Percentiles rank a stretch among this genome's conserved stretches.
Conservation (phyloP, 305 asterid species). For the Fraxinus floribunda region DNA sequence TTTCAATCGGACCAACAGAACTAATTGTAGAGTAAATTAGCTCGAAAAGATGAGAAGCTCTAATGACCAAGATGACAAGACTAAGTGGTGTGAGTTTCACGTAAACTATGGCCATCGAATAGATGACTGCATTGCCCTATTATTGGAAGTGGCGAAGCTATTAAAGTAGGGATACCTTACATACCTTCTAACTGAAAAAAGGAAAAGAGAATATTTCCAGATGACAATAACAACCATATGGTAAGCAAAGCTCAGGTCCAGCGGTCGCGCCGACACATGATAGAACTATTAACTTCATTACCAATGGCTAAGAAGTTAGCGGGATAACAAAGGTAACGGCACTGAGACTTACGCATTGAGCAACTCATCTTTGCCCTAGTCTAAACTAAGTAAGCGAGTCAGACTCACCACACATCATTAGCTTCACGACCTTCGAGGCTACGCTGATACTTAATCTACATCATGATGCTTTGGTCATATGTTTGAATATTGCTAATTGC, state of each 20-base stretch:
- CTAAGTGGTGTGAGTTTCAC: neutral
- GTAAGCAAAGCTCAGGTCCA: neutral
- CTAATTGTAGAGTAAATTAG: neutral
- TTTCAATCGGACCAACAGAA: neutral
- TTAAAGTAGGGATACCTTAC: neutral
- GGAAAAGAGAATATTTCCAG: neutral
- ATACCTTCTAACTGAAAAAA: neutral
- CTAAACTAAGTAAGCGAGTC: neutral
- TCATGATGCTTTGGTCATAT: neutral
- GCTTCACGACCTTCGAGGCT: neutral
- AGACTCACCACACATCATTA: neutral
- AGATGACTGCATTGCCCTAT: neutral
- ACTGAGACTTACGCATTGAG: neutral
- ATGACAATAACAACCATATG: neutral
- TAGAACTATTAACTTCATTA: neutral
- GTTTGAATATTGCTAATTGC: neutral
- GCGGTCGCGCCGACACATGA: neutral
- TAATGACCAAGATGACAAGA: neutral
- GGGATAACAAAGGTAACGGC: neutral
- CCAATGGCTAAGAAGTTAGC: neutral
- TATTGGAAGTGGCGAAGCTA: neutral
- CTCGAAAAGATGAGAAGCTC: neutral
- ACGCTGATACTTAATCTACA: too few species aligned
- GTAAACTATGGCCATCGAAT: neutral
- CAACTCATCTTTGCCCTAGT: too few species aligned